Conservation (phyloP, 2,329 filamentous ascomycete species). For the Monilinia fructigena region DNA sequence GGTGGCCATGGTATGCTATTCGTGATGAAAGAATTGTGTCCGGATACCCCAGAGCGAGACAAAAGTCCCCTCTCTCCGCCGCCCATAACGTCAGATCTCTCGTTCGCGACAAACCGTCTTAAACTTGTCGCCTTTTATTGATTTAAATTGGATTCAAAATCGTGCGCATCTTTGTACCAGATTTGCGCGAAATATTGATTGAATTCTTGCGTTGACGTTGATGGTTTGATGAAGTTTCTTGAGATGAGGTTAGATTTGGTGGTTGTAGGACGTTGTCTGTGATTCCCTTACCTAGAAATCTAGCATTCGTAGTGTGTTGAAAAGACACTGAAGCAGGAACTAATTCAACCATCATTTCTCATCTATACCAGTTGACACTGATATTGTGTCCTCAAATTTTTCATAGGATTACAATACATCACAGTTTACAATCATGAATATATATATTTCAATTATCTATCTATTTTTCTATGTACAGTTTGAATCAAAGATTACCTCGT, state of each 20-base stretch:
- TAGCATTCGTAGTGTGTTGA: constrained; percentile 20
- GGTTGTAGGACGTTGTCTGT: constrained; percentile 24
- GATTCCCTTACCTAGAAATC: constrained; percentile 23
- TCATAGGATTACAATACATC: background rate
- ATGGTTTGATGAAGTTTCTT: constrained; percentile 20
- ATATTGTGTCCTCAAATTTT: background rate
- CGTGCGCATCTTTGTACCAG: constrained; percentile 20
- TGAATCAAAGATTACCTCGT: constrained; percentile 16
- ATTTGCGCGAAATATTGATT: constrained; percentile 24
- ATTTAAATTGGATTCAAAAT: constrained; percentile 29
- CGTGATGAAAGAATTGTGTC: constrained; percentile 32
- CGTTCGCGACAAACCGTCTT: constrained; percentile 33
- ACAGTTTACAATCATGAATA: constrained; percentile 11
- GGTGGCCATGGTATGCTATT: constrained; percentile 61
- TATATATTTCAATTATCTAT: constrained; percentile 14
- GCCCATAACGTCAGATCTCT: constrained; percentile 25
- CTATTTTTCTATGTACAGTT: constrained; percentile 1
- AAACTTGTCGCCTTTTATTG: constrained; percentile 32
- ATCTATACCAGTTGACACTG: background rate
- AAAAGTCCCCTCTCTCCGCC: constrained; percentile 31
- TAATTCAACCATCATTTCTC: constrained; percentile 1
- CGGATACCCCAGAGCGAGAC: constrained; percentile 33
- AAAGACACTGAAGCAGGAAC: constrained; percentile 17
- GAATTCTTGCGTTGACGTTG: constrained; percentile 22
- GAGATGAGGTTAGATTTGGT: constrained; percentile 21